Base-by-base conservation (phyloP, 345 rosid species). In the Arabidopsis arenosa region DNA sequence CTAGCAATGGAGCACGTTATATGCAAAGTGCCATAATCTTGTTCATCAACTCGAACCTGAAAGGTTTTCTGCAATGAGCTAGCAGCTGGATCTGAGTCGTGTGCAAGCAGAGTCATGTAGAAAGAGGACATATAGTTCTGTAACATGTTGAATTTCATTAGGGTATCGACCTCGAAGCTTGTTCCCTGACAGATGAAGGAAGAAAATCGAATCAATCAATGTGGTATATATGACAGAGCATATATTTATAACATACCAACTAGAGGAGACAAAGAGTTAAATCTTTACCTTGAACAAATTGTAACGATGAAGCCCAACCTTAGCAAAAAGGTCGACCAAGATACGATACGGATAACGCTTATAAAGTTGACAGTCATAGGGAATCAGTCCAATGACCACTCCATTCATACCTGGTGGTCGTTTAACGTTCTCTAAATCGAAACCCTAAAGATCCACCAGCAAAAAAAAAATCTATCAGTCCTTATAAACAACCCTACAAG, bases 291-390 rank as follows among this genome's bases (percentile, higher is more conserved):
- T 28, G 3, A 28, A 28, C 30, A 28, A 2, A 28, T 28, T 28
- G 30, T 28, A 64, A 45, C 55, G 41, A 15, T 64, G 69, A 64
- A 64, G 41, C 26, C 69, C 69, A 40, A 32, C 9, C 6, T 1
- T 1, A 64, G 69, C 69, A 45, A 45, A 45, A n/a, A 5, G 55
- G 0, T 45, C 5, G 28, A 64, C 39, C 41, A 45, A 28, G 14
- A 21, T 1, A 58, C 3, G 44, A 57, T 9, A 1, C 35, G 12
- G 11, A 9, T 6, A n/a, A 55, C 2, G 8, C 7, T 2, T 0
- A 6, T 1, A 0, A 5, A 1, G 2, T 61, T 18, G 17, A 41
- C 35, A 62, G 35, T 62, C 33, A 6, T 0, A 8, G 3, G 2
- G 0, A 6, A 21, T 1, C 15, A 61, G 49, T 62, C 33, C 66